phyloP scores from a whole-genome alignment of 345 rosid species.

The Lepidium aucheri region DNA sequence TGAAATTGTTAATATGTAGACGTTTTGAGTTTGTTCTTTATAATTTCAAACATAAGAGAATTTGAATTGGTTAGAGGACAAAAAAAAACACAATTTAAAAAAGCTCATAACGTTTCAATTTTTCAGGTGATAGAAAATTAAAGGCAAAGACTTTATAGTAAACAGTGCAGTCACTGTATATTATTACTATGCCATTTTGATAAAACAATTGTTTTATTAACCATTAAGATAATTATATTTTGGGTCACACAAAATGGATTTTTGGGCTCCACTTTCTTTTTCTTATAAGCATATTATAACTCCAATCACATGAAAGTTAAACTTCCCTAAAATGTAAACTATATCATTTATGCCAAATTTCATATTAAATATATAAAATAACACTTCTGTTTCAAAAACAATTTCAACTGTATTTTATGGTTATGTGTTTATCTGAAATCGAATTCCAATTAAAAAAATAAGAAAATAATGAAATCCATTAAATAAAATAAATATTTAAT shows the following conservation, averaged over 20 bases:
- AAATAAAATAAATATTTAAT: too few species aligned
- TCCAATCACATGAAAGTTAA: background rate
- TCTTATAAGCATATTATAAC: background rate
- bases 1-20: too few species aligned
- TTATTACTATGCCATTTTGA: background rate
- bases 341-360: too few species aligned
- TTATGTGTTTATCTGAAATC: too few species aligned
- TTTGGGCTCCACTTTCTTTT: background rate
- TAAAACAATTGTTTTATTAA: background rate
- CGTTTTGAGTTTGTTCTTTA: background rate
- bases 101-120: conserved; percentile 12
- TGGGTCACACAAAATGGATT: background rate
- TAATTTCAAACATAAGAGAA: background rate
- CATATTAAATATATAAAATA: too few species aligned
- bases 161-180: conserved; percentile 8
- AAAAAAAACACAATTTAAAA: background rate
- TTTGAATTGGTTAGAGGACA: conserved; percentile 23
- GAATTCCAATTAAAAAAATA: too few species aligned
- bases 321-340: too few species aligned
- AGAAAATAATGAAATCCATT: too few species aligned
- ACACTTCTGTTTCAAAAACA: too few species aligned
- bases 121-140: conserved; percentile 15
- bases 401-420: too few species aligned
- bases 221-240: background rate
- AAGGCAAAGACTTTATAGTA: conserved; percentile 21